Conservation (phyloP, 129 eudicot species). For the Pittosporum tobira region DNA sequence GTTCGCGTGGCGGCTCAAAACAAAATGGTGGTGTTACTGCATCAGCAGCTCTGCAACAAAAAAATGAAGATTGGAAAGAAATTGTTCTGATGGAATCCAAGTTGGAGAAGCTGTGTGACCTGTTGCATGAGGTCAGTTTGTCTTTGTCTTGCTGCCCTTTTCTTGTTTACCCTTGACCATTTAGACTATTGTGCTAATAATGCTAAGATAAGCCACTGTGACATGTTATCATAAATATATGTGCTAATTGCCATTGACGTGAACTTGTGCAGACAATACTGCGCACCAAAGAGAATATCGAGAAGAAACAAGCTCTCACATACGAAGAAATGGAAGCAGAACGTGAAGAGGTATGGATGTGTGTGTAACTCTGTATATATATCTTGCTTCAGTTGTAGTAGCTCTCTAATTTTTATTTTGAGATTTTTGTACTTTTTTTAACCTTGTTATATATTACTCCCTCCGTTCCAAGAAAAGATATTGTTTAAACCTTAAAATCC, state of each 20-base stretch:
- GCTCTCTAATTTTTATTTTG: too few relatives aligned
- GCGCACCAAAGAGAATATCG: conserved; percentile 71
- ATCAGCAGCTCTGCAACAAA: conserved; percentile 34
- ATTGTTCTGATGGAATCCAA: conserved; percentile 79
- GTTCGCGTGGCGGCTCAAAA: conserved; percentile 33
- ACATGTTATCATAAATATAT: too few relatives aligned
- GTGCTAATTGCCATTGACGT: conserved; percentile 5
- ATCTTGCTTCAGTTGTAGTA: neutral
- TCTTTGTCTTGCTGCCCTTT: too few relatives aligned
- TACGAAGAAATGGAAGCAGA: conserved; percentile 85
- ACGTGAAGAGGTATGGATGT: conserved; percentile 93
- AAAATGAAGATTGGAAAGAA: conserved; percentile 50
- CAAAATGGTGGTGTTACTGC: conserved; percentile 57
- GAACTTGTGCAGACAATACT: conserved; percentile 54
- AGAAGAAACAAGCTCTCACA: conserved; percentile 89
- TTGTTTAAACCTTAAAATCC: too few relatives aligned
- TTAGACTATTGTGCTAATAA: neutral
- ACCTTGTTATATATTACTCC: too few relatives aligned
- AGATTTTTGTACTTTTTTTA: too few relatives aligned
- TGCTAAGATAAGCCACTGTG: too few relatives aligned
- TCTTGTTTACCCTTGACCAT: neutral
- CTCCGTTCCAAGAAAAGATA: too few relatives aligned
- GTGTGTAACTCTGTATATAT: too few relatives aligned
- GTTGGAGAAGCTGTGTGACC: conserved; percentile 69
- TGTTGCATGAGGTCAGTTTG: conserved; percentile 54